A percentile compares a stretch with the other conserved stretches of the same genome.
These are phyloP conservation scores for Knoxdaviesia capensis DNA, from an alignment of 2,329 filamentous ascomycete genomes.

Conservation along the genomic window DNA sequence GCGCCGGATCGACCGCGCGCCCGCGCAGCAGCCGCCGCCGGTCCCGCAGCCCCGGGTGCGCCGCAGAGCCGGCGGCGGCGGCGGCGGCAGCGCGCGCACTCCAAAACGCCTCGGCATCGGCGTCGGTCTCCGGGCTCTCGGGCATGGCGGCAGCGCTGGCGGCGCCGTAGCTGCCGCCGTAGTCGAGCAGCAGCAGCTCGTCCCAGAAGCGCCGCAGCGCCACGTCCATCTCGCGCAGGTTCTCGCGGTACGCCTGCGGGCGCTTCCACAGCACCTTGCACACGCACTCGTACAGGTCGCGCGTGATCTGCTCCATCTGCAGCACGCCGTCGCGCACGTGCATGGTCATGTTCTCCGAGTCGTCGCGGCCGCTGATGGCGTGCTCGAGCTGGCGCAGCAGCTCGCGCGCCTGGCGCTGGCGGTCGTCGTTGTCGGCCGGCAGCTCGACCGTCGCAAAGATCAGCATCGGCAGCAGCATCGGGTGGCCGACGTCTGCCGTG, in stretches of 20 bases:
- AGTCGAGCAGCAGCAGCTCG: slow-evolving; percentile 6
- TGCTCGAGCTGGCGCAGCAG: slow-evolving; percentile 41
- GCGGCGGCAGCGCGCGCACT: slow-evolving; percentile 2
- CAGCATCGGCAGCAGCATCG: slow-evolving; percentile 36
- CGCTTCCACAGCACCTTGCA: slow-evolving; percentile 42
- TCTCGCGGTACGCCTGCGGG: slow-evolving; percentile 37
- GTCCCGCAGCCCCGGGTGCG: slow-evolving; percentile 14
- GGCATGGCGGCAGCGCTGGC: too few species aligned
- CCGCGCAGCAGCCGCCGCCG: slow-evolving; percentile 6
- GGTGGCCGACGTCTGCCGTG: slow-evolving; percentile 29
- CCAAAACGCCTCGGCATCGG: too few species aligned
- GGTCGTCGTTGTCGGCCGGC: slow-evolving; percentile 32
- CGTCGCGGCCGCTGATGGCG: slow-evolving; percentile 37
- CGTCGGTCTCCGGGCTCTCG: too few species aligned
- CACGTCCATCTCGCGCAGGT: slow-evolving; percentile 25
- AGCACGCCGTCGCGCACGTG: slow-evolving; percentile 31
- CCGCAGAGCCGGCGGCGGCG: not conserved
- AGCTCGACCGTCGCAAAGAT: slow-evolving; percentile 39
- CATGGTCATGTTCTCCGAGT: slow-evolving; percentile 33
- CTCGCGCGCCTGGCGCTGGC: slow-evolving; percentile 41
- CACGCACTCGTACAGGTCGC: slow-evolving; percentile 43
- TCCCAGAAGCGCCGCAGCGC: slow-evolving; percentile 24
- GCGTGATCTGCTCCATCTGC: slow-evolving; percentile 38
- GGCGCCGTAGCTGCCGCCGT: slow-evolving; percentile 1
- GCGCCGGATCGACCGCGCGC: too few species aligned